Conservation (phyloP, 768 basidiomycete genomes). For the Pleurotus giganteus region DNA sequence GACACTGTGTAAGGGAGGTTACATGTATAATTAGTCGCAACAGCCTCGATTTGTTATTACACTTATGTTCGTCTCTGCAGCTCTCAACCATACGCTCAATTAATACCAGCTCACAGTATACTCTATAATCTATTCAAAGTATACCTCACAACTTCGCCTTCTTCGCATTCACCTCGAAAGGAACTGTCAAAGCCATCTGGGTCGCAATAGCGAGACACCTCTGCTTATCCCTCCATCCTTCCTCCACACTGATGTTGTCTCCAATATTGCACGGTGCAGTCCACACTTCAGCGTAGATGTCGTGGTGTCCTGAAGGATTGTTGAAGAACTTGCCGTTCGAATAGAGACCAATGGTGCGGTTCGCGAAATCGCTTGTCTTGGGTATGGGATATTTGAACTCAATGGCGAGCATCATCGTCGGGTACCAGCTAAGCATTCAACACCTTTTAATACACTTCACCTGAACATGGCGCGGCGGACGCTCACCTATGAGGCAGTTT, state of each 20-base stretch:
- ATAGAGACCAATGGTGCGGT: constrained; percentile 58
- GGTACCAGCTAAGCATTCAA: constrained; percentile 47
- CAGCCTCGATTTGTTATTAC: too few relatives aligned
- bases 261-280: constrained; percentile 58
- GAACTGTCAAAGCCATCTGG: constrained; percentile 56
- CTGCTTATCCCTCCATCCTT: constrained; percentile 61
- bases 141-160: constrained; percentile 14
- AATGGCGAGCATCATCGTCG: constrained; percentile 57
- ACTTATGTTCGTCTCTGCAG: too few relatives aligned
- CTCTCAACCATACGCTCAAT: too few relatives aligned
- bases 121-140: too few relatives aligned
- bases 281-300: constrained; percentile 62
- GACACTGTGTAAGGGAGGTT: too few relatives aligned
- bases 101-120: too few relatives aligned
- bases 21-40: too few relatives aligned
- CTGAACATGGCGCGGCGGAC: background rate
- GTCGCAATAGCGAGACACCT: constrained; percentile 61
- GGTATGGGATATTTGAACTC: constrained; percentile 67
- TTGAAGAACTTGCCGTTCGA: constrained; percentile 49
- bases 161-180: constrained; percentile 37
- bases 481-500: constrained; percentile 32
- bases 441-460: constrained; percentile 6
- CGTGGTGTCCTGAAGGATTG: constrained; percentile 56
- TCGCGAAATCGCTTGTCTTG: constrained; percentile 36
- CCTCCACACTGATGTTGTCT: constrained; percentile 33